phyloP scores from a whole-genome alignment of 2,329 filamentous ascomycete genomes.

The Fusarium luffae region DNA sequence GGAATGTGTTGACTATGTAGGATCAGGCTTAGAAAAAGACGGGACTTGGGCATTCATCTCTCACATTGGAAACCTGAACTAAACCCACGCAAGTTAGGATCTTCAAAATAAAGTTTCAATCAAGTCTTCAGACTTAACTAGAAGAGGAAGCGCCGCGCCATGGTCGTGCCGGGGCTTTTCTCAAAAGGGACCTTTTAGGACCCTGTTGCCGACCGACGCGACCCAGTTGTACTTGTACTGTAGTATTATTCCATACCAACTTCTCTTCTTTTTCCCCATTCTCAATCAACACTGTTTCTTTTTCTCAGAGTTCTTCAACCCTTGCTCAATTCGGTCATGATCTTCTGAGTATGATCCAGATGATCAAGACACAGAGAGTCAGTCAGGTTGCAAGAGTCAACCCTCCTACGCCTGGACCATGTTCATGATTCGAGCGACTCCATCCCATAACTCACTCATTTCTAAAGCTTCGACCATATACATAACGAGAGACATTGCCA shows the following conservation, averaged over 20 bases:
- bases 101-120: constrained; percentile 37
- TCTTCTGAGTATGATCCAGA: background rate
- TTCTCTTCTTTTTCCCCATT: background rate
- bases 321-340: background rate
- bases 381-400: background rate
- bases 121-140: constrained; percentile 28
- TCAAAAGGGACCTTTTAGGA: constrained; percentile 16
- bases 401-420: constrained; percentile 1
- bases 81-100: constrained; percentile 12
- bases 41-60: constrained; percentile 22
- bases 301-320: background rate
- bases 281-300: background rate
- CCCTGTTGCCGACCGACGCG: background rate
- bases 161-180: constrained; percentile 26
- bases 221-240: background rate
- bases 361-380: background rate
- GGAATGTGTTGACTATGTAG: background rate
- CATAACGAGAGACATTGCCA: background rate
- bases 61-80: constrained; percentile 18
- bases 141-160: constrained; percentile 40
- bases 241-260: background rate
- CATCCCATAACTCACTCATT: background rate
- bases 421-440: background rate
- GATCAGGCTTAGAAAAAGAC: background rate
- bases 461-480: constrained; percentile 13